phyloP scores from a whole-genome alignment of 805 yeast genomes.

The Saccharomycopsis babjevae region DNA sequence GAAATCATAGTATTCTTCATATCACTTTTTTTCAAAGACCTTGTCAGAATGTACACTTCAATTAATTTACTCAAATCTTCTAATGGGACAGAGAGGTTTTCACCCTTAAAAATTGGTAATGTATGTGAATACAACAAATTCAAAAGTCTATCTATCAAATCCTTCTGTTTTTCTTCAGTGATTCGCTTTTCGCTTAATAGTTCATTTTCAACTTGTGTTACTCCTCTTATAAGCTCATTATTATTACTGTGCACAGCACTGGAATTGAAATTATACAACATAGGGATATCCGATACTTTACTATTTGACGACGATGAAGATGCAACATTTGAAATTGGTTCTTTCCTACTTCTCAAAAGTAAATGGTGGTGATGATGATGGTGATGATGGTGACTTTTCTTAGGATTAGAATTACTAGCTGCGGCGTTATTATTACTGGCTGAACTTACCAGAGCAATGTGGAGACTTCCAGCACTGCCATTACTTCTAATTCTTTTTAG shows the following conservation, averaged over 20 bases:
- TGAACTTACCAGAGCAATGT: not conserved
- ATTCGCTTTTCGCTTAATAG: constrained; percentile 9
- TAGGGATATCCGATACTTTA: constrained; percentile 22
- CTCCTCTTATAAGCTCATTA: constrained; percentile 20
- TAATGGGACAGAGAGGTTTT: constrained; percentile 26
- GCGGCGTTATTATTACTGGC: constrained; percentile 1
- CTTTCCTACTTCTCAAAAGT: constrained; percentile 9
- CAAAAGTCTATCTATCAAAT: constrained; percentile 27
- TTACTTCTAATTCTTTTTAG: constrained; percentile 4
- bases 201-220: constrained; percentile 10
- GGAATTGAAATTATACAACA: constrained; percentile 27
- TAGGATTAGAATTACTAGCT: not conserved
- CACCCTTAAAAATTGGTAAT: constrained; percentile 29
- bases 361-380: constrained; percentile 17
- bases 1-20: not conserved
- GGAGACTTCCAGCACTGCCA: not conserved
- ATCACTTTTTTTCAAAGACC: constrained; percentile 11
- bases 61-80: constrained; percentile 31
- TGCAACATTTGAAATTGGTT: constrained; percentile 7
- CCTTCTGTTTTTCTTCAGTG: constrained; percentile 25
- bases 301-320: constrained; percentile 29
- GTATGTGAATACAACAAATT: constrained; percentile 25
- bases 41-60: constrained; percentile 25
- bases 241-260: constrained; percentile 13
- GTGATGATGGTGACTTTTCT: constrained; percentile 11